Conservation (phyloP, 1,284 basidiomycete species). For the Heterobasidion irregulare region DNA sequence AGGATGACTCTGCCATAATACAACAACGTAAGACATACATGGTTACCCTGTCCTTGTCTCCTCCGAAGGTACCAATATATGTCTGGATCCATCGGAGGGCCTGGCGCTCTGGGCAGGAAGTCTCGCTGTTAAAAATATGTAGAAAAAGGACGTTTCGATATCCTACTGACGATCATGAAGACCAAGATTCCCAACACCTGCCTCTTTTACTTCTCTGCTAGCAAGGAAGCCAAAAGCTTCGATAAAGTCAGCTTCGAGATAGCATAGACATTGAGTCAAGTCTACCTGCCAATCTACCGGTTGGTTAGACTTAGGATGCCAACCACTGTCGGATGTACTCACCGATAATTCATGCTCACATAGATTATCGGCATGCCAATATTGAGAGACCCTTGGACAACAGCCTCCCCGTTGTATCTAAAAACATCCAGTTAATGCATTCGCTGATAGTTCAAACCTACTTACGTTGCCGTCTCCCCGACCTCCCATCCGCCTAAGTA, state of each 20-base stretch:
- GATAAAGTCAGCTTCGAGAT: slow-evolving; percentile 1
- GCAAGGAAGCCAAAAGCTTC: slow-evolving; percentile 40
- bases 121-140: too few species aligned
- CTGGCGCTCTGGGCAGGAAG: slow-evolving; percentile 31
- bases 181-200: slow-evolving; percentile 46
- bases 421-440: slow-evolving; percentile 12
- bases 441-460: not conserved
- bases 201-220: slow-evolving; percentile 39
- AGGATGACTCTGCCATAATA: not conserved
- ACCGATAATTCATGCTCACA: slow-evolving; percentile 51
- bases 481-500: slow-evolving; percentile 33
- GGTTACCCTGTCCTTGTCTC: slow-evolving; percentile 37
- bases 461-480: slow-evolving; percentile 28
- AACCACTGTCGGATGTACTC: not conserved
- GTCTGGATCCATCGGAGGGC: slow-evolving; percentile 36
- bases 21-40: slow-evolving; percentile 28
- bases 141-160: not conserved
- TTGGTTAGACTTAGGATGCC: not conserved
- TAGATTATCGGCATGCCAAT: slow-evolving; percentile 41
- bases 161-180: slow-evolving; percentile 40
- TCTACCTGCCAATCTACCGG: not conserved
- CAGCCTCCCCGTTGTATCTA: slow-evolving; percentile 33
- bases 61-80: slow-evolving; percentile 35
- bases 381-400: slow-evolving; percentile 39
- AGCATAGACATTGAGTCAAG: not conserved